phyloP scores from a whole-genome alignment of 495 filamentous ascomycete species.

The Penicillium paxilli region DNA sequence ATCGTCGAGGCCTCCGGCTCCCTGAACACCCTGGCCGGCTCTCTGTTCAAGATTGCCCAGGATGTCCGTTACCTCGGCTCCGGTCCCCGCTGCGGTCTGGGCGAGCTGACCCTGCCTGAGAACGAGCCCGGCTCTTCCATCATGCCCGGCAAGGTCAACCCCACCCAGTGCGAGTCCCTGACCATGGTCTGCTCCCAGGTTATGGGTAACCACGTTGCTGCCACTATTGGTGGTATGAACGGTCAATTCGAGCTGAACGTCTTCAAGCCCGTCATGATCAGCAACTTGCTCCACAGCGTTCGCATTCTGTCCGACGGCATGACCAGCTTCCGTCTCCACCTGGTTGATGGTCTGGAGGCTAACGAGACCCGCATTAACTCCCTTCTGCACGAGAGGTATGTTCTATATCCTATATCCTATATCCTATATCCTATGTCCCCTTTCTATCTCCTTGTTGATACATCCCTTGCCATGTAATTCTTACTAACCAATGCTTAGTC shows the following conservation, averaged over 20 bases:
- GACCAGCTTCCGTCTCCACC: slow-evolving; percentile 89
- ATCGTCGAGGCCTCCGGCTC: slow-evolving; percentile 91
- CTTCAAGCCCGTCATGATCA: slow-evolving; percentile 96
- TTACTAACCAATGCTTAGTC: slow-evolving; percentile 50
- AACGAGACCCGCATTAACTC: slow-evolving; percentile 87
- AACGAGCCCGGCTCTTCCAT: slow-evolving; percentile 97
- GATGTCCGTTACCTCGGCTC: slow-evolving; percentile 96
- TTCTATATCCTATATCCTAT: neutral
- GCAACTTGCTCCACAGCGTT: slow-evolving; percentile 88
- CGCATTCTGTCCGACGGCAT: slow-evolving; percentile 88
- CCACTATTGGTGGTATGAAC: slow-evolving; percentile 92
- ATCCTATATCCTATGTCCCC: neutral
- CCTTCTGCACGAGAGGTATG: slow-evolving; percentile 82
- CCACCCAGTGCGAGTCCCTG: slow-evolving; percentile 95
- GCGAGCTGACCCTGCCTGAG: slow-evolving; percentile 89
- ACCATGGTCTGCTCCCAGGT: slow-evolving; percentile 98
- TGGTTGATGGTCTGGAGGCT: slow-evolving; percentile 84
- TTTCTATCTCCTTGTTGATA: neutral
- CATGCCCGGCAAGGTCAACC: slow-evolving; percentile 99
- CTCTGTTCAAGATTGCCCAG: slow-evolving; percentile 97
- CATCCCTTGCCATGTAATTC: slow-evolving; percentile 2
- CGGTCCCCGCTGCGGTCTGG: slow-evolving; percentile 92
- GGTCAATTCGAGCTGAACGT: slow-evolving; percentile 99
- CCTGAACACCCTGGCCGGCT: slow-evolving; percentile 89
- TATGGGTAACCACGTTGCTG: slow-evolving; percentile 92